phyloP scores from a whole-genome alignment of 2,329 filamentous ascomycete species.

The Sclerotinia borealis region DNA sequence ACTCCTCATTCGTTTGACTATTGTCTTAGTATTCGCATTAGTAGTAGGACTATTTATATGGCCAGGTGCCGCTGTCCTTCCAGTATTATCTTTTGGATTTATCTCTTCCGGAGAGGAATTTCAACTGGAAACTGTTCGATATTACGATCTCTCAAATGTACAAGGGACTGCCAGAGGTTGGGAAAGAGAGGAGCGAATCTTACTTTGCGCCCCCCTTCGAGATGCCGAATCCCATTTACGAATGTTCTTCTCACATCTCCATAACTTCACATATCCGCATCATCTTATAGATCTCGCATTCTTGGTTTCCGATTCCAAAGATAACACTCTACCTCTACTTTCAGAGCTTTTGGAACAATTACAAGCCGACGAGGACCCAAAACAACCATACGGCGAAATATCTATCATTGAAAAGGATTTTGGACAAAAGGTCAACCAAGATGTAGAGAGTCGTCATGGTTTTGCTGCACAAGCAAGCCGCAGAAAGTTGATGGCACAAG shows the following conservation, averaged over 20 bases:
- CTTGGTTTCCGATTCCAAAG: constrained; percentile 94
- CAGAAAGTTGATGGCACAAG: constrained; percentile 96
- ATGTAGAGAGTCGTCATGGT: constrained; percentile 94
- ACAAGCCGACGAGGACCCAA: constrained; percentile 72
- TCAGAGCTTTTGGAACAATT: constrained; percentile 69
- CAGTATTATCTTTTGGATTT: constrained; percentile 62
- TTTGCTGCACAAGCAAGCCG: constrained; percentile 92
- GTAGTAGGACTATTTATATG: constrained; percentile 72
- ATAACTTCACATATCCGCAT: constrained; percentile 95
- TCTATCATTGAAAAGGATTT: constrained; percentile 99
- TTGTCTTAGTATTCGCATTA: constrained; percentile 51
- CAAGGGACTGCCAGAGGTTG: constrained; percentile 88
- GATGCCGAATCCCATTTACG: constrained; percentile 87
- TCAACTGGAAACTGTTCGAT: constrained; percentile 89
- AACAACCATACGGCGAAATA: constrained; percentile 87
- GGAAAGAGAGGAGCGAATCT: constrained; percentile 92
- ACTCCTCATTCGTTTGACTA: constrained; percentile 62
- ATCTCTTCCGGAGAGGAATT: constrained; percentile 61
- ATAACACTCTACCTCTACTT: constrained; percentile 74
- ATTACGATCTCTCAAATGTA: constrained; percentile 90
- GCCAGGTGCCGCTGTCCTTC: constrained; percentile 57
- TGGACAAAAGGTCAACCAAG: constrained; percentile 94
- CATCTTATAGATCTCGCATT: constrained; percentile 95
- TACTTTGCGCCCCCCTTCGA: constrained; percentile 88
- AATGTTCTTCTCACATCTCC: constrained; percentile 98